Evolutionary conservation across 2,329 filamentous ascomycete genomes (phyloP).

Genomic region (Phaeomoniella chlamydospora): DNA sequence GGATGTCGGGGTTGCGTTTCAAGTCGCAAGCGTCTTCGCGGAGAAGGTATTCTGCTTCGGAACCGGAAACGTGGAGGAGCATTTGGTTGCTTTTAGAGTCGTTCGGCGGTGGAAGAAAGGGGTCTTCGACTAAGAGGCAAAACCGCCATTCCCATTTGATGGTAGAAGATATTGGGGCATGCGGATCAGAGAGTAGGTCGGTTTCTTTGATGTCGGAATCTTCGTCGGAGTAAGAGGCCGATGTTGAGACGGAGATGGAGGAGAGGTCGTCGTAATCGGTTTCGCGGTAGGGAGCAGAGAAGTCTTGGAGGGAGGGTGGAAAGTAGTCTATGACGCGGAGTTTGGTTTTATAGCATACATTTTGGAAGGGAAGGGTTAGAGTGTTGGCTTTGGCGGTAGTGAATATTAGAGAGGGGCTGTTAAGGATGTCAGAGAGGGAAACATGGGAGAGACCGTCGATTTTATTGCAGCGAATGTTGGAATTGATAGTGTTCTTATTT

Average conservation of each 20-base stretch:
- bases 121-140: slow-evolving; percentile 63
- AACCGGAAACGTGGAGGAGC: slow-evolving; percentile 54
- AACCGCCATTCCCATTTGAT: slow-evolving; percentile 71
- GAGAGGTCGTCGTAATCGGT: slow-evolving; percentile 38
- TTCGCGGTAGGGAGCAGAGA: slow-evolving; percentile 38
- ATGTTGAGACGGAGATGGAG: slow-evolving; percentile 11
- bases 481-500: slow-evolving; percentile 8
- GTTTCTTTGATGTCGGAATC: slow-evolving; percentile 8
- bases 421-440: slow-evolving; percentile 33
- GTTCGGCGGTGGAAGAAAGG: slow-evolving; percentile 21
- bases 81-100: slow-evolving; percentile 31
- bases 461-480: slow-evolving; percentile 32
- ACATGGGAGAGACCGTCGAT: slow-evolving; percentile 21
- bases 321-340: slow-evolving; percentile 74
- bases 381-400: slow-evolving; percentile 27
- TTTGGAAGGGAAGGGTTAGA: slow-evolving; percentile 54
- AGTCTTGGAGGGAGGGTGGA: slow-evolving; percentile 56
- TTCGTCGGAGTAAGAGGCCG: slow-evolving; percentile 17
- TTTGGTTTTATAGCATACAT: slow-evolving; percentile 52
- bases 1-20: slow-evolving; percentile 29
- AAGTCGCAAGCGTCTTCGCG: slow-evolving; percentile 43
- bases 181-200: background rate
- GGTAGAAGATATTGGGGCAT: slow-evolving; percentile 1
- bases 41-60: slow-evolving; percentile 41
- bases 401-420: slow-evolving; percentile 29